These are phyloP conservation scores for Arthrobotrys sphaeroides DNA, from an alignment of 2,329 filamentous ascomycete species.

Conservation along the genomic window DNA sequence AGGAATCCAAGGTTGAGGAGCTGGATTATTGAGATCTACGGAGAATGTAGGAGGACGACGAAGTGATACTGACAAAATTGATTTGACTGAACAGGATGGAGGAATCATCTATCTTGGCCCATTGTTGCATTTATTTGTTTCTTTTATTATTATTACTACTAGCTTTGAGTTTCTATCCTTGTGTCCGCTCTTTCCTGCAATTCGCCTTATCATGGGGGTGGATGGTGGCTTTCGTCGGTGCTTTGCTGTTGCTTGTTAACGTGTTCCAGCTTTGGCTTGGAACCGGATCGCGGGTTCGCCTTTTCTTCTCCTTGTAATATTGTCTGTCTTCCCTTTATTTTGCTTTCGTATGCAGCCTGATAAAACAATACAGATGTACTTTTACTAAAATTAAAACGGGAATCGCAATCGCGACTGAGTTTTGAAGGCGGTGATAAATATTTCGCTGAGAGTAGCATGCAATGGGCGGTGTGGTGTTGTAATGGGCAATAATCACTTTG, in stretches of 20 bases:
- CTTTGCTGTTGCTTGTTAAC: neutral
- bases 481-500: conserved; percentile 1
- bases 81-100: neutral
- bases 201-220: conserved; percentile 1
- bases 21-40: conserved; percentile 78
- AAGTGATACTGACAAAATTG: conserved; percentile 9
- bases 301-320: conserved; percentile 15
- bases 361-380: conserved; percentile 28
- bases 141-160: neutral
- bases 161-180: neutral
- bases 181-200: neutral
- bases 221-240: conserved; percentile 39
- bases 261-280: conserved; percentile 4
- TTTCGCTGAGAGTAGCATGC: neutral
- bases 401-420: neutral
- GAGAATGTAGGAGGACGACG: neutral
- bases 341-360: neutral
- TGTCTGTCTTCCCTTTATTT: conserved; percentile 3
- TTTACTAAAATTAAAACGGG: conserved; percentile 25
- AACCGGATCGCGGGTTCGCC: neutral
- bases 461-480: neutral
- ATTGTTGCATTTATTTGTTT: neutral
- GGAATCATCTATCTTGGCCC: neutral
- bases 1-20: conserved; percentile 74
- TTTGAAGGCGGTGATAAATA: neutral